A percentile compares a stretch with the other conserved stretches of the same genome.
Conservation (phyloP, 805 yeast genomes). For the Myxozyma geophila region DNA sequence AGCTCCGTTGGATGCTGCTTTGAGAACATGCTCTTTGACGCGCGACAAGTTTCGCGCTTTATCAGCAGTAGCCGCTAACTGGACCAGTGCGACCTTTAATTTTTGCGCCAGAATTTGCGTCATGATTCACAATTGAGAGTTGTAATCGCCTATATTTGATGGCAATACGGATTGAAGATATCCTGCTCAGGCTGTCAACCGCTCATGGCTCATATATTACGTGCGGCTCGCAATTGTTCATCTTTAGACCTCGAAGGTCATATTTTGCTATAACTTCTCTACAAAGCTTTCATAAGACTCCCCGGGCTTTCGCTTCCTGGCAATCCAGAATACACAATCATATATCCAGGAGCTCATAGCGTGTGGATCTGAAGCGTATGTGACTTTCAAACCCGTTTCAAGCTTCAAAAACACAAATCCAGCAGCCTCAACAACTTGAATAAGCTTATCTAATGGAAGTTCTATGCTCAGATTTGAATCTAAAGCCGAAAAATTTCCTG, state of each 20-base stretch:
- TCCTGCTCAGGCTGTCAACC: too few relatives aligned
- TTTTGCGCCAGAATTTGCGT: constrained; percentile 11
- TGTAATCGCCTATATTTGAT: too few relatives aligned
- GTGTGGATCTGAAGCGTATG: constrained; percentile 56
- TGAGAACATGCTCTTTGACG: constrained; percentile 64
- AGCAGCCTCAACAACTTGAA: constrained; percentile 53
- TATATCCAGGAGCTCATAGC: constrained; percentile 59
- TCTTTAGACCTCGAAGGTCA: neutral
- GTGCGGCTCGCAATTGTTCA: constrained; percentile 6
- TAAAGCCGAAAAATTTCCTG: neutral
- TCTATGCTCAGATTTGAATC: constrained; percentile 66
- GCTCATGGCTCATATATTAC: neutral
- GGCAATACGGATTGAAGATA: too few relatives aligned
- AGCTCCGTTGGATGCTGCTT: constrained; percentile 67
- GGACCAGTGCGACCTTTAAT: constrained; percentile 69
- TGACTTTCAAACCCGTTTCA: constrained; percentile 47
- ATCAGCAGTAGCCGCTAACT: constrained; percentile 79
- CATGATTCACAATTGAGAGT: constrained; percentile 1
- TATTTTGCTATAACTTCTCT: neutral
- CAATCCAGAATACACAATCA: constrained; percentile 67
- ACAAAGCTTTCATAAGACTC: constrained; percentile 3
- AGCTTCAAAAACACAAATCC: constrained; percentile 61
- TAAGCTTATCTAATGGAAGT: constrained; percentile 68
- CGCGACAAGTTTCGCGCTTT: constrained; percentile 75
- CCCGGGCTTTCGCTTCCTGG: constrained; percentile 38